Evolutionary conservation across 2,329 filamentous ascomycete species (phyloP).

Genomic region (Akanthomyces lecanii): DNA sequence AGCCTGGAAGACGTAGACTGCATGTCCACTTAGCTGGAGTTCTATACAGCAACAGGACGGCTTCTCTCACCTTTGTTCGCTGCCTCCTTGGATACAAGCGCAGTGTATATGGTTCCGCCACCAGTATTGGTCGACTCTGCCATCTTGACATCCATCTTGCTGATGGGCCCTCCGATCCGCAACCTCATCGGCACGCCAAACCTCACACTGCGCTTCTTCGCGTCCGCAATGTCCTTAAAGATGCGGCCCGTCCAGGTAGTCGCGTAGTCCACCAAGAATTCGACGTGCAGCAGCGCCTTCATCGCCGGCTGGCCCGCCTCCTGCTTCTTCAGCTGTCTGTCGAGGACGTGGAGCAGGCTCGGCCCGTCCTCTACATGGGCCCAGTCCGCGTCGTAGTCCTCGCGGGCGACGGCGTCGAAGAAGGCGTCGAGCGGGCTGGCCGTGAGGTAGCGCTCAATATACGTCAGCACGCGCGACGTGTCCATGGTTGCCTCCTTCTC

Average conservation of each 20-base stretch:
- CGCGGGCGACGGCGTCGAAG: conserved; percentile 47
- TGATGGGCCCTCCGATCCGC: conserved; percentile 41
- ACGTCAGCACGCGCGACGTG: conserved; percentile 66
- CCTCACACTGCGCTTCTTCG: conserved; percentile 63
- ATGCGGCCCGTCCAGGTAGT: conserved; percentile 54
- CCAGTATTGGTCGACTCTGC: conserved; percentile 33
- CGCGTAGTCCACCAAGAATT: conserved; percentile 58
- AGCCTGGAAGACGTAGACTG: conserved; percentile 56
- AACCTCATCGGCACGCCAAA: conserved; percentile 55
- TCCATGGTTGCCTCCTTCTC: conserved; percentile 77
- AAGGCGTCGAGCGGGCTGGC: conserved; percentile 62
- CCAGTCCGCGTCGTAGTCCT: conserved; percentile 48
- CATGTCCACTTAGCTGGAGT: conserved; percentile 32
- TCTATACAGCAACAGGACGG: conserved; percentile 45
- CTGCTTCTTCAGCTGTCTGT: conserved; percentile 44
- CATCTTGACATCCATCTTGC: conserved; percentile 56
- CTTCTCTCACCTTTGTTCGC: conserved; percentile 33
- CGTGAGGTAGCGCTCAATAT: conserved; percentile 68
- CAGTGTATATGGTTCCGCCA: conserved; percentile 38
- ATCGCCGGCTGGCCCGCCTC: conserved; percentile 43
- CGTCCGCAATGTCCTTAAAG: conserved; percentile 65
- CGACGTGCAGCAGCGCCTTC: conserved; percentile 56
- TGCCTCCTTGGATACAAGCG: conserved; percentile 36
- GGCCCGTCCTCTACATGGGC: conserved; percentile 40
- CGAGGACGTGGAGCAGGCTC: conserved; percentile 45